Conservation (phyloP, 805 yeast species). For the Jamesozyma rosinii region DNA sequence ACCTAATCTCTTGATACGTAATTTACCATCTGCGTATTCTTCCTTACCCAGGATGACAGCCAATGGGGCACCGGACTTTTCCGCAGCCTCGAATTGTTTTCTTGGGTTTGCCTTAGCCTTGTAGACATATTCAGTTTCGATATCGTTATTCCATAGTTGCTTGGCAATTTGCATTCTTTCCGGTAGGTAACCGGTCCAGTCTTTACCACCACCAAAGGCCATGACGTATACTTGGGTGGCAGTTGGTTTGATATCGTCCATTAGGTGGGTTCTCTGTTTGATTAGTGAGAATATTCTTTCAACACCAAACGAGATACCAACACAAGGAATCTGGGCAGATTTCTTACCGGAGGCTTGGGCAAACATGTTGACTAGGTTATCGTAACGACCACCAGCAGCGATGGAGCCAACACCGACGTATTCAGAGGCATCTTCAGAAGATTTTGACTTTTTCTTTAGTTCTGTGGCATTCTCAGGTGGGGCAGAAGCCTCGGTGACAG, state of each 20-base stretch:
- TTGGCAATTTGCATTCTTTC: constrained; percentile 88
- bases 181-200: constrained; percentile 84
- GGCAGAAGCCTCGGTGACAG: constrained; percentile 91
- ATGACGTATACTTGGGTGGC: constrained; percentile 89
- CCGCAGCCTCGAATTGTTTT: constrained; percentile 97
- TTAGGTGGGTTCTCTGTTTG: constrained; percentile 60
- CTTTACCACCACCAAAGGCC: constrained; percentile 98
- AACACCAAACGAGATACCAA: constrained; percentile 94
- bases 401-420: constrained; percentile 97
- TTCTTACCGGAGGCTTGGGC: constrained; percentile 73
- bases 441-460: constrained; percentile 41
- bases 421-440: constrained; percentile 78
- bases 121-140: constrained; percentile 85
- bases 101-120: constrained; percentile 90
- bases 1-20: constrained; percentile 82
- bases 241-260: constrained; percentile 62
- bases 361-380: constrained; percentile 94
- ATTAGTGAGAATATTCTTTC: constrained; percentile 88
- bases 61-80: constrained; percentile 79
- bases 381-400: constrained; percentile 98
- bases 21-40: constrained; percentile 66
- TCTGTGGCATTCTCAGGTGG: constrained; percentile 78
- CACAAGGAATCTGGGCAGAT: constrained; percentile 80
- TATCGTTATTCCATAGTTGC: constrained; percentile 76
- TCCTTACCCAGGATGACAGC: constrained; percentile 95